Conservation (phyloP, 148 eudicot species). For the Linanthus parryae region DNA sequence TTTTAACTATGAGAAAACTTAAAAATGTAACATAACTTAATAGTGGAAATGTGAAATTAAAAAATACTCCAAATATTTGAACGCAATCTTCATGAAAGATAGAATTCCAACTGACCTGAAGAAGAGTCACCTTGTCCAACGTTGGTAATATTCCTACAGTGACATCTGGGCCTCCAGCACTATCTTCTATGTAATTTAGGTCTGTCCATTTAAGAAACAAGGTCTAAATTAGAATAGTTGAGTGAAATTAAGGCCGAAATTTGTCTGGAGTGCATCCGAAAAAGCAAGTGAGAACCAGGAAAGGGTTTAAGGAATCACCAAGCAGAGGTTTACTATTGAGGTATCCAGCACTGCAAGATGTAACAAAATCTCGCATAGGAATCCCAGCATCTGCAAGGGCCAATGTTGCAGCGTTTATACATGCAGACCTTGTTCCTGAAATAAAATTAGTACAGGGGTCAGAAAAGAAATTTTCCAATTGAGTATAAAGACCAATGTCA, state of each 20-base stretch:
- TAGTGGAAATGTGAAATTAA: too few species aligned
- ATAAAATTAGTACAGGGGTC: neutral
- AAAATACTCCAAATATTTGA: too few species aligned
- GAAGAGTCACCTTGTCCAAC: conserved; percentile 83
- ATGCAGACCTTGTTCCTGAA: conserved; percentile 96
- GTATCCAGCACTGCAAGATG: conserved; percentile 92
- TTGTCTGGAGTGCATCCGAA: too few species aligned
- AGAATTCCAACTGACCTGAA: conserved; percentile 50
- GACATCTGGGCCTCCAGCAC: conserved; percentile 98
- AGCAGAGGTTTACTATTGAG: conserved; percentile 81
- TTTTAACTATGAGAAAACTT: too few species aligned
- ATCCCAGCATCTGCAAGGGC: conserved; percentile 99
- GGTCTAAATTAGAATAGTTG: neutral
- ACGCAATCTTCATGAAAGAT: neutral
- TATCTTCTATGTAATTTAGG: conserved; percentile 86
- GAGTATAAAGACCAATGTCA: neutral
- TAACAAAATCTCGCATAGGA: conserved; percentile 93
- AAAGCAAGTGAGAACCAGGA: too few species aligned
- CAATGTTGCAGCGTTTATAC: conserved; percentile 97
- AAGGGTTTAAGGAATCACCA: conserved; percentile 35
- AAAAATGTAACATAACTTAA: too few species aligned
- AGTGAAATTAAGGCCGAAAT: too few species aligned
- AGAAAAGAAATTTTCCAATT: conserved; percentile 1
- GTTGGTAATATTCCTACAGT: conserved; percentile 89
- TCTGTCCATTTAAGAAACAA: conserved; percentile 32